These are phyloP conservation scores for Toxoplasma gondii DNA, from an alignment of 169 alveolate species.

Conservation along the genomic window DNA sequence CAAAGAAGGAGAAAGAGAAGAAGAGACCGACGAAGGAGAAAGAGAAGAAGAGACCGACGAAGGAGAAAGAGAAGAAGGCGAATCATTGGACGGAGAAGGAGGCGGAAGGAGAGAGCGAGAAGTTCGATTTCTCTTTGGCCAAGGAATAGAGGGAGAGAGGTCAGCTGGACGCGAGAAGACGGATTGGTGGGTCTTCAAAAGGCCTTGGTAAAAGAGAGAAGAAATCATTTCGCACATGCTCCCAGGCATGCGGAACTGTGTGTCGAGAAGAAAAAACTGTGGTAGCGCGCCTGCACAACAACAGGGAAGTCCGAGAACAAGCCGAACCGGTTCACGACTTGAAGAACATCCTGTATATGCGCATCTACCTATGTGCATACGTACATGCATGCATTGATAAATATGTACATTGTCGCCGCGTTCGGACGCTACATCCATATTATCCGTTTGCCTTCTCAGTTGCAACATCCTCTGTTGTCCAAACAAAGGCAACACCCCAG, in stretches of 20 bases:
- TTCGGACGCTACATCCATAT: too few relatives aligned
- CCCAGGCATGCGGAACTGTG: not conserved
- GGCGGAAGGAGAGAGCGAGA: not conserved
- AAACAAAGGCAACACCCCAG: too few relatives aligned
- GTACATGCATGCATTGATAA: too few relatives aligned
- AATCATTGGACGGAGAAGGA: too few relatives aligned
- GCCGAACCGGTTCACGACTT: not conserved
- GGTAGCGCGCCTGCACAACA: not conserved
- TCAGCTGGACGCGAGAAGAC: not conserved
- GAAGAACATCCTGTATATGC: too few relatives aligned
- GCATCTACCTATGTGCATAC: too few relatives aligned
- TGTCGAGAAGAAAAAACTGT: not conserved
- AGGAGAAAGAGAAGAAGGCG: not conserved
- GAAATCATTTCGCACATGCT: not conserved
- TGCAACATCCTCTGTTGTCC: too few relatives aligned
- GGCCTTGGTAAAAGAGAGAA: not conserved
- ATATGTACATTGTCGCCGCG: too few relatives aligned
- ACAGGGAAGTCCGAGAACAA: not conserved
- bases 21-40: not conserved
- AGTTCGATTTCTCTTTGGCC: not conserved
- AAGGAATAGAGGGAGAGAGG: not conserved
- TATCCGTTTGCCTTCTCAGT: too few relatives aligned
- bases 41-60: not conserved
- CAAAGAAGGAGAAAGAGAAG: too few relatives aligned
- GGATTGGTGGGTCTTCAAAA: not conserved